Evolutionary conservation across 2,329 filamentous ascomycete species (phyloP).

Genomic region (Arthrobotrys iridis): DNA sequence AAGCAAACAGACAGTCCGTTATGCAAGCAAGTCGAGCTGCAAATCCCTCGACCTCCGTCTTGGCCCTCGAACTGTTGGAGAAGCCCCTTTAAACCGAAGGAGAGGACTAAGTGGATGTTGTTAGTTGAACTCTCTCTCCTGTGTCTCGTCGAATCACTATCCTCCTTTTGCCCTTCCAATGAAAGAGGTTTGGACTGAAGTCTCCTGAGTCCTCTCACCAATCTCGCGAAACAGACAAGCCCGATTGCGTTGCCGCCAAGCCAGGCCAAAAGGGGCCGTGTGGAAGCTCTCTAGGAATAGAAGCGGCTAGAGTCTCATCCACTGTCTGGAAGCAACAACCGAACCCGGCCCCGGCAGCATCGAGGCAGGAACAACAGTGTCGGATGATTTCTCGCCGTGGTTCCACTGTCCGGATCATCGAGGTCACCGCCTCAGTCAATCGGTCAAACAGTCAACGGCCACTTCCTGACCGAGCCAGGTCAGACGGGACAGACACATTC

Average conservation of each 20-base stretch:
- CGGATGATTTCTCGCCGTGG: conserved; percentile 42
- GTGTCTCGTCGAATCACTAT: not conserved
- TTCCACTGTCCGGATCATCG: conserved; percentile 1
- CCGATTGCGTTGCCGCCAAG: conserved; percentile 38
- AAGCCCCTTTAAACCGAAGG: conserved; percentile 20
- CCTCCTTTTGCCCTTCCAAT: not conserved
- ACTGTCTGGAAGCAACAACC: conserved; percentile 41
- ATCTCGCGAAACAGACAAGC: conserved; percentile 36
- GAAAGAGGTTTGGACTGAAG: not conserved
- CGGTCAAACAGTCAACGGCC: not conserved
- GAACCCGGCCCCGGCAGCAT: conserved; percentile 40
- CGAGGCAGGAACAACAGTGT: conserved; percentile 14
- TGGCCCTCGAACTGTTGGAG: conserved; percentile 5
- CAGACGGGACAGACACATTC: conserved; percentile 6
- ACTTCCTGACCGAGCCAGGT: not conserved
- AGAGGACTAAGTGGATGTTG: conserved; percentile 1
- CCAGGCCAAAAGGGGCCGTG: conserved; percentile 24
- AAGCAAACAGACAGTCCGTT: conserved; percentile 33
- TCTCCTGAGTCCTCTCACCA: conserved; percentile 18
- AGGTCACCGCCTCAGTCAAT: conserved; percentile 31
- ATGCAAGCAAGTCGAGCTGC: conserved; percentile 42
- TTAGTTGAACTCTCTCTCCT: not conserved
- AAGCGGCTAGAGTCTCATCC: conserved; percentile 37
- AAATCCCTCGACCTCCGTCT: conserved; percentile 54
- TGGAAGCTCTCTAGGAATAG: conserved; percentile 25